phyloP scores from a whole-genome alignment of 306 rosid species.

The Myrica gale region DNA sequence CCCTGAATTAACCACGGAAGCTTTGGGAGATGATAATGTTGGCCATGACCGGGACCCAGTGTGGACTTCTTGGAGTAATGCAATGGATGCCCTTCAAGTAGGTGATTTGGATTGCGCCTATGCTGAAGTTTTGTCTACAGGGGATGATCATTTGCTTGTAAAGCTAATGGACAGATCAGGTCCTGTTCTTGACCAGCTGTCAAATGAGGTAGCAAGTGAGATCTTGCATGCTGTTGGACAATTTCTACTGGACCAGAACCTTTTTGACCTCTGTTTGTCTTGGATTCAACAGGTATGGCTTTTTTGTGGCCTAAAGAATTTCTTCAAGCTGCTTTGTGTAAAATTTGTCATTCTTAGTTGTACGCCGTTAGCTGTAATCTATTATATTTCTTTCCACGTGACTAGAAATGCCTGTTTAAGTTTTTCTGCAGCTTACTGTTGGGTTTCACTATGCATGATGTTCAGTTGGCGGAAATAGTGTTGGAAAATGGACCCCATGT shows the following conservation, averaged over 20 bases:
- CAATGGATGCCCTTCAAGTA: conserved; percentile 86
- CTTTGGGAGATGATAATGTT: conserved; percentile 61
- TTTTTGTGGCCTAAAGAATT: background rate
- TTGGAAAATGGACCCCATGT: conserved; percentile 73
- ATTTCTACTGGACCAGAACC: conserved; percentile 68
- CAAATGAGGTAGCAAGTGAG: conserved; percentile 74
- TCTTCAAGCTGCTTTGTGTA: background rate
- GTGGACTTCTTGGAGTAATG: conserved; percentile 89
- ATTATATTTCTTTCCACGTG: background rate
- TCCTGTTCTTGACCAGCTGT: conserved; percentile 78
- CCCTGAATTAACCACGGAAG: conserved; percentile 87
- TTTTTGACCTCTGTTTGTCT: conserved; percentile 77
- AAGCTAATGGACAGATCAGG: conserved; percentile 94
- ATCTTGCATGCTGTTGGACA: conserved; percentile 68
- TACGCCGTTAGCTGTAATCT: background rate
- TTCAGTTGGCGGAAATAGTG: conserved; percentile 80
- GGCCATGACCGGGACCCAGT: conserved; percentile 81
- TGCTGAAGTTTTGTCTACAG: conserved; percentile 75
- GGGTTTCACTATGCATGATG: conserved; percentile 12
- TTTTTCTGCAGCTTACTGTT: conserved; percentile 10
- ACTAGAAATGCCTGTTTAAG: background rate
- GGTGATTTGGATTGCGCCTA: conserved; percentile 83
- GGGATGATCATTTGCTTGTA: conserved; percentile 80
- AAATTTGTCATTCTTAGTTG: background rate
- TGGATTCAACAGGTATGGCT: conserved; percentile 90